Conservation (phyloP, 2,329 filamentous ascomycete species). For the Aureobasidium namibiae region DNA sequence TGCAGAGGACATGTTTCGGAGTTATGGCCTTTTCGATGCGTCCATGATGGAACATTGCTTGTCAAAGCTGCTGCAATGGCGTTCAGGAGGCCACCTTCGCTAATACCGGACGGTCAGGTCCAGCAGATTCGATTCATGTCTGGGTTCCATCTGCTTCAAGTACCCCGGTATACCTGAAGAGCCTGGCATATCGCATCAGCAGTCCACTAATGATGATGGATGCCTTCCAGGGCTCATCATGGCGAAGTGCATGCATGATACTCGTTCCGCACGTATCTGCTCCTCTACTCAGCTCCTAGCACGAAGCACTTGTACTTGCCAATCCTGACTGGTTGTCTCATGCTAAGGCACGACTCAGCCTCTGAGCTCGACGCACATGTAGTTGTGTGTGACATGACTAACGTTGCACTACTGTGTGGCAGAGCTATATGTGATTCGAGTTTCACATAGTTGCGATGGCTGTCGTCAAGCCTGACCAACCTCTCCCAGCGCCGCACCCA, state of each 20-base stretch:
- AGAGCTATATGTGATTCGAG: too few relatives aligned
- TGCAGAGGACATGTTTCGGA: neutral
- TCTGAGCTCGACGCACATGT: neutral
- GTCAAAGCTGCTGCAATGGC: neutral
- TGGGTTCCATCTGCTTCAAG: neutral
- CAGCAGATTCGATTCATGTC: neutral
- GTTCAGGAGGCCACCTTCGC: neutral
- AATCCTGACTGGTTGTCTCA: neutral
- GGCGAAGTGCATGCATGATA: neutral
- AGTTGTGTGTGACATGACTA: neutral
- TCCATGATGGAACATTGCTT: neutral
- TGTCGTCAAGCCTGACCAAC: too few relatives aligned
- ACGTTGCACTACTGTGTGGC: neutral
- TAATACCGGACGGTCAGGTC: neutral
- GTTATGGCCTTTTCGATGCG: neutral
- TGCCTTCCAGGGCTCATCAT: neutral
- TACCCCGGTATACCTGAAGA: neutral
- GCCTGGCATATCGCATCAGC: neutral
- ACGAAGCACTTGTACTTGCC: neutral
- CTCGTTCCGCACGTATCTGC: neutral
- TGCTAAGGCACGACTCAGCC: neutral
- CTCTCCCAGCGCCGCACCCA: too few relatives aligned
- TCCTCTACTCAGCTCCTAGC: neutral
- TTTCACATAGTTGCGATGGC: too few relatives aligned
- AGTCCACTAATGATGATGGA: neutral